Percentiles rank a stretch among this genome's conserved stretches.
Conservation (phyloP, 2,329 filamentous ascomycete species). For the Calonectria crousiana region DNA sequence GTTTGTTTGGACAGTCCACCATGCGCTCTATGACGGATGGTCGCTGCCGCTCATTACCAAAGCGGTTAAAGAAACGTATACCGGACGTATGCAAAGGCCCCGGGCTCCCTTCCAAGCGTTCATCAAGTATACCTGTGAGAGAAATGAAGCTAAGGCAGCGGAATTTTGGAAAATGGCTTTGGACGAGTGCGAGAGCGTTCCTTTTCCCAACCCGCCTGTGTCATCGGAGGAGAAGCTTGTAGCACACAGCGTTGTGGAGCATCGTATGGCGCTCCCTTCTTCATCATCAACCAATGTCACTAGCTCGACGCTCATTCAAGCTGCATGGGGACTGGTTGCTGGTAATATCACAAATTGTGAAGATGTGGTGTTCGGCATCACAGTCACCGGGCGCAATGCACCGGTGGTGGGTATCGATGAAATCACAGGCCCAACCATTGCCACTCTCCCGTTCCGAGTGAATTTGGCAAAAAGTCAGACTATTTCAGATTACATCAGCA, state of each 20-base stretch:
- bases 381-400: constrained; percentile 40
- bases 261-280: neutral
- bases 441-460: constrained; percentile 34
- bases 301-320: constrained; percentile 36
- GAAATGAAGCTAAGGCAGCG: neutral
- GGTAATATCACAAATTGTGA: constrained; percentile 29
- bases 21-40: constrained; percentile 47
- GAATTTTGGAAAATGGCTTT: constrained; percentile 16
- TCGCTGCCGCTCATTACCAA: constrained; percentile 34
- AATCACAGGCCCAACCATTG: constrained; percentile 32
- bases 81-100: neutral
- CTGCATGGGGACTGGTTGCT: constrained; percentile 45
- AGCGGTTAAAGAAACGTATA: constrained; percentile 24
- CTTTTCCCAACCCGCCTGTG: constrained; percentile 13
- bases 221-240: constrained; percentile 4
- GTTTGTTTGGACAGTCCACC: constrained; percentile 45
- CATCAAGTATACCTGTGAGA: constrained; percentile 6
- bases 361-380: constrained; percentile 42
- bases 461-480: constrained; percentile 41
- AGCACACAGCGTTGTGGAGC: constrained; percentile 5
- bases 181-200: neutral
- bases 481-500: constrained; percentile 57
- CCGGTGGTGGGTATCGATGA: constrained; percentile 36
- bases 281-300: neutral
- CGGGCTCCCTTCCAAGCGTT: neutral